Evolutionary conservation across 2,329 filamentous ascomycete species (phyloP).

Genomic region (Trichophaea hybrida): DNA sequence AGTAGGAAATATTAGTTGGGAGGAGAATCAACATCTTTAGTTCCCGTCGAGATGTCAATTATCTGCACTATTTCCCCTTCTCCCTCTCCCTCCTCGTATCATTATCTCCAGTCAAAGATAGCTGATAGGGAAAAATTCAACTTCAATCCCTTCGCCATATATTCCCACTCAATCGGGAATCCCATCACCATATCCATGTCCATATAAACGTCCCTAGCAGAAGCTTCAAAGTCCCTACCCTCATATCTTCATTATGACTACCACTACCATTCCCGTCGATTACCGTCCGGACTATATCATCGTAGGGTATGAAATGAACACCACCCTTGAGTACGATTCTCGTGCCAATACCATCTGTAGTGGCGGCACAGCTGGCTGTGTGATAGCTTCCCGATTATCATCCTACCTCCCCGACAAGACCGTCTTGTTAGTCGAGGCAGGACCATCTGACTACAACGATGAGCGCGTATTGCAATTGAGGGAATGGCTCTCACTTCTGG

Average conservation of each 20-base stretch:
- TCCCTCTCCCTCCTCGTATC: no score
- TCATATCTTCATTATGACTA: constrained; percentile 25
- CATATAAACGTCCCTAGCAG: no score
- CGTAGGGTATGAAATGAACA: constrained; percentile 39
- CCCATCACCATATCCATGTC: not conserved
- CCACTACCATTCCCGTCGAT: constrained; percentile 33
- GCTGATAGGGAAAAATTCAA: no score
- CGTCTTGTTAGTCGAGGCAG: constrained; percentile 72
- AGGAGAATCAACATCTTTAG: no score
- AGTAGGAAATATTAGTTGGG: no score
- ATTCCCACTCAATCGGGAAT: no score
- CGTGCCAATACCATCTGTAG: not conserved
- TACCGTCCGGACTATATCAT: constrained; percentile 69
- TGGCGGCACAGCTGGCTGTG: constrained; percentile 74
- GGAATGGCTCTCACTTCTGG: constrained; percentile 72
- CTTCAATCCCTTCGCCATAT: no score
- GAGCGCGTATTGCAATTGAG: constrained; percentile 74
- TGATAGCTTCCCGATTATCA: constrained; percentile 63
- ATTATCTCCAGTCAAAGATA: no score
- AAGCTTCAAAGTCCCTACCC: constrained; percentile 12
- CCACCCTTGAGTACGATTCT: not conserved
- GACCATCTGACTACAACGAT: constrained; percentile 73
- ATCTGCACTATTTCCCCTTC: no score
- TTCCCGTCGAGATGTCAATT: no score
- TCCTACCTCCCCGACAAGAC: constrained; percentile 72